Evolutionary conservation across 805 yeast species (phyloP).

Genomic region (Grigorovia jiainica): DNA sequence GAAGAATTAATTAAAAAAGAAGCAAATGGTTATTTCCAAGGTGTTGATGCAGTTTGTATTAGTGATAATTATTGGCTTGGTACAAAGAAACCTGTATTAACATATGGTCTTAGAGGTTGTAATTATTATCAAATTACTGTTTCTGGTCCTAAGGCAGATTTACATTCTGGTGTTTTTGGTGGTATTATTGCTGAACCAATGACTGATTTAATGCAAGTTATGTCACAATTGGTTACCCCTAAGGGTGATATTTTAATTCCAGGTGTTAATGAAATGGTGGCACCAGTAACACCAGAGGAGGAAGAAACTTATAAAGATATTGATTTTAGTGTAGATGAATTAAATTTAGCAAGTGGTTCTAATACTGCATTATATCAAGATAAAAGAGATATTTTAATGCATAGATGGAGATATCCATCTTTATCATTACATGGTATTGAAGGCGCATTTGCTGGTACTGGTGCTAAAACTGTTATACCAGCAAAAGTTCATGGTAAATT

Average conservation of each 20-base stretch:
- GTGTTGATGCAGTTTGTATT: slow-evolving; percentile 89
- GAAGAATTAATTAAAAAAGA: slow-evolving; percentile 75
- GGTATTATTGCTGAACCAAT: slow-evolving; percentile 96
- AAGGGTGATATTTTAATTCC: slow-evolving; percentile 79
- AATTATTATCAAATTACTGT: slow-evolving; percentile 79
- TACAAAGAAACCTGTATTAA: slow-evolving; percentile 89
- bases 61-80: slow-evolving; percentile 99
- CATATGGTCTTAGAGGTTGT: slow-evolving; percentile 96
- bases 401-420: slow-evolving; percentile 98
- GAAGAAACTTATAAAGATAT: slow-evolving; percentile 70
- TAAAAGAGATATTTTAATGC: slow-evolving; percentile 85
- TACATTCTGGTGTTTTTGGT: slow-evolving; percentile 96
- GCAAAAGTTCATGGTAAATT: slow-evolving; percentile 90
- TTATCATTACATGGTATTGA: slow-evolving; percentile 93
- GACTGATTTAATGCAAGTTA: slow-evolving; percentile 77
- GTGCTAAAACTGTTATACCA: slow-evolving; percentile 98
- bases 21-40: slow-evolving; percentile 70
- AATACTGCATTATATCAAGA: slow-evolving; percentile 66
- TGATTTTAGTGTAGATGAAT: slow-evolving; percentile 75
- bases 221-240: slow-evolving; percentile 68
- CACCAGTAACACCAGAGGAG: slow-evolving; percentile 80
- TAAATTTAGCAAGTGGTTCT: slow-evolving; percentile 84
- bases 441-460: slow-evolving; percentile 91
- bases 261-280: slow-evolving; percentile 90
- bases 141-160: slow-evolving; percentile 91